Percentiles rank a stretch among this genome's conserved stretches.
Conservation (phyloP, 1,284 basidiomycete genomes). For the Mycena sp. region DNA sequence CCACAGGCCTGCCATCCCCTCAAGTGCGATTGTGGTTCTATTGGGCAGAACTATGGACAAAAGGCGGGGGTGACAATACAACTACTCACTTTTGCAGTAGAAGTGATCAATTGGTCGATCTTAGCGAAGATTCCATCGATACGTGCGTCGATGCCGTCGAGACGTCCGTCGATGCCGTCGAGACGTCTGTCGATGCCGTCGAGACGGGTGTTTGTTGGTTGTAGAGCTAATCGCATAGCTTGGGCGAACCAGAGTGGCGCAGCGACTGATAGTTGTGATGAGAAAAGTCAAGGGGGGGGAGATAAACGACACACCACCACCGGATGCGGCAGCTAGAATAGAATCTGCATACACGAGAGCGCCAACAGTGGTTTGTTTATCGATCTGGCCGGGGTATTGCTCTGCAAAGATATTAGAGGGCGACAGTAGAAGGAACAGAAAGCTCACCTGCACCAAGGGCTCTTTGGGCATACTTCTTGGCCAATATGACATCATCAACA, state of each 20-base stretch:
- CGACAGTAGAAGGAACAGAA: not conserved
- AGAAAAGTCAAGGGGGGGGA: not conserved
- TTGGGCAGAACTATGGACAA: not conserved
- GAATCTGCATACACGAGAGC: not conserved
- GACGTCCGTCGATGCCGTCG: not conserved
- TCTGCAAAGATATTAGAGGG: not conserved
- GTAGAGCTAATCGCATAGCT: not conserved
- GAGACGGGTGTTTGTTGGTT: not conserved
- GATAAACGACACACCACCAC: not conserved
- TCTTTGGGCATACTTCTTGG: not conserved
- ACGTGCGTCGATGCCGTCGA: not conserved
- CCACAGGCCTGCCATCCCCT: not conserved
- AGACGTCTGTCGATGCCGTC: not conserved
- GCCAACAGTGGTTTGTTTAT: not conserved
- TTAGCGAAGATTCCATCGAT: too few relatives aligned
- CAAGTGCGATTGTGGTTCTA: conserved; percentile 2
- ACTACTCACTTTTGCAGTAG: not conserved
- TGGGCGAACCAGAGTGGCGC: not conserved
- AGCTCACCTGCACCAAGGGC: not conserved
- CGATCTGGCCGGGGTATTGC: not conserved
- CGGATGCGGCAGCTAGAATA: not conserved
- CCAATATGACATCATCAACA: not conserved
- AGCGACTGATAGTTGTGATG: not conserved
- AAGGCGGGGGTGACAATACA: not conserved
- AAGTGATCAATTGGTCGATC: conserved; percentile 5